Percentiles rank a stretch among this genome's conserved stretches.
phyloP scores from a whole-genome alignment of 2,329 filamentous ascomycete genomes.

The Penicillium sp. region DNA sequence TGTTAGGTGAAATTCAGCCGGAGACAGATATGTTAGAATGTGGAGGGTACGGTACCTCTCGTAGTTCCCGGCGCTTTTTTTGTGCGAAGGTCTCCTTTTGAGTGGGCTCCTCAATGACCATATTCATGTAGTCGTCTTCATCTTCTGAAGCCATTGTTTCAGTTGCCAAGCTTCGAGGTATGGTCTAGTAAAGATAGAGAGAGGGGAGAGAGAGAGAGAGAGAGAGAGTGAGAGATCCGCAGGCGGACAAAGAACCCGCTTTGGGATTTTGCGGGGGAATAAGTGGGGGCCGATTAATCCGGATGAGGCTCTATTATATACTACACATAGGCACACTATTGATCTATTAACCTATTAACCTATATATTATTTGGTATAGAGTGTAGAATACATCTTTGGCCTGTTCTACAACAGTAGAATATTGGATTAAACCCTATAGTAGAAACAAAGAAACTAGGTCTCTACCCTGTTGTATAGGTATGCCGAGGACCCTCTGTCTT shows the following conservation, averaged over 20 bases:
- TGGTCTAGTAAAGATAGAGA: background rate
- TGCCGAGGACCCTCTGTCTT: background rate
- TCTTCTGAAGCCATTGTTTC: constrained; percentile 41
- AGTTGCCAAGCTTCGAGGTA: background rate
- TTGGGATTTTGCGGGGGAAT: constrained; percentile 15
- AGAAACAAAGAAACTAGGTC: background rate
- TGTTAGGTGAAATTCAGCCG: constrained; percentile 47
- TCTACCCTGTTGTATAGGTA: too few species aligned
- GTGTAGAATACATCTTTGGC: too few species aligned
- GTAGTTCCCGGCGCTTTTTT: constrained; percentile 53
- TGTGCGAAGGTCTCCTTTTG: constrained; percentile 63
- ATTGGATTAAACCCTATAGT: background rate
- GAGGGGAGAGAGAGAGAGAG: background rate
- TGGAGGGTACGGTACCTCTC: constrained; percentile 38
- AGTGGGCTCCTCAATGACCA: constrained; percentile 73
- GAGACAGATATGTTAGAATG: constrained; percentile 37
- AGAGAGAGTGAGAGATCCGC: background rate
- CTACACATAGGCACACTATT: too few species aligned
- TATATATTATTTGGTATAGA: too few species aligned
- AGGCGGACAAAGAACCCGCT: constrained; percentile 3
- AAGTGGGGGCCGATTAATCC: background rate
- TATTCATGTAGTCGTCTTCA: constrained; percentile 96
- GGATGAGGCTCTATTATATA: background rate
- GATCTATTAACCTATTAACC: background rate
- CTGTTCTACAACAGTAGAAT: too few species aligned